Percentiles rank a stretch among this genome's conserved stretches.
Conservation (phyloP, 768 basidiomycete genomes). For the Podaxis rugospora region DNA sequence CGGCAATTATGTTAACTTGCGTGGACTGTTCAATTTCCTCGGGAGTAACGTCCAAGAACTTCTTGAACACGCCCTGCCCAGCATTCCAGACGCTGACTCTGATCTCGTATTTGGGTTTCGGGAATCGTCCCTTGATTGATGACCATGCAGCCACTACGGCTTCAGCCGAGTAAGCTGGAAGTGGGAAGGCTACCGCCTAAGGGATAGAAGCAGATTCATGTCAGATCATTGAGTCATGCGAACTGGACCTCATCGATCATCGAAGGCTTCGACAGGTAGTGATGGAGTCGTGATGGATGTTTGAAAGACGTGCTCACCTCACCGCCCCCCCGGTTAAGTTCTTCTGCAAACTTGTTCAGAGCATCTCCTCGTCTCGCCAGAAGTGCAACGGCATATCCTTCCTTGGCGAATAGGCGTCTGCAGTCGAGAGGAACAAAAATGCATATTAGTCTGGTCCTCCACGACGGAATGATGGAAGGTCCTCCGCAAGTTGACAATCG, state of each 20-base stretch:
- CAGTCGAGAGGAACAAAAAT: not conserved
- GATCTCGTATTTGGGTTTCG: constrained; percentile 45
- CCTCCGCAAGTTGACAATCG: no score
- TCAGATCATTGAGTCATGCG: not conserved
- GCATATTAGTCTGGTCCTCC: not conserved
- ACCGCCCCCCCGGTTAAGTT: constrained; percentile 52
- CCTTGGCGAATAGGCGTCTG: constrained; percentile 56
- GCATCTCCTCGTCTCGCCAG: constrained; percentile 54
- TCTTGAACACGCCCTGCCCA: constrained; percentile 54
- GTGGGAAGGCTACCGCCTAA: constrained; percentile 54
- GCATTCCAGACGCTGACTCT: constrained; percentile 65
- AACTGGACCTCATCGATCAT: no score
- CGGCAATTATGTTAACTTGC: constrained; percentile 50
- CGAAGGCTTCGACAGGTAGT: no score
- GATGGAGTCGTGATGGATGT: no score
- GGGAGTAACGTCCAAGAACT: constrained; percentile 59
- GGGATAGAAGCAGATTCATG: not conserved
- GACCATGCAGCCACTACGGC: constrained; percentile 48
- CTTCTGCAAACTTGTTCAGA: constrained; percentile 46
- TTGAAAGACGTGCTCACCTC: constrained; percentile 31
- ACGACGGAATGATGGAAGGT: not conserved
- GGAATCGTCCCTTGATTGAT: constrained; percentile 41
- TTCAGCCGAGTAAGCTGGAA: constrained; percentile 44
- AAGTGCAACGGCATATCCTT: constrained; percentile 65
- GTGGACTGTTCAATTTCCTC: constrained; percentile 50